Conservation (phyloP, 805 yeast genomes). For the Hanseniaspora lindneri region DNA sequence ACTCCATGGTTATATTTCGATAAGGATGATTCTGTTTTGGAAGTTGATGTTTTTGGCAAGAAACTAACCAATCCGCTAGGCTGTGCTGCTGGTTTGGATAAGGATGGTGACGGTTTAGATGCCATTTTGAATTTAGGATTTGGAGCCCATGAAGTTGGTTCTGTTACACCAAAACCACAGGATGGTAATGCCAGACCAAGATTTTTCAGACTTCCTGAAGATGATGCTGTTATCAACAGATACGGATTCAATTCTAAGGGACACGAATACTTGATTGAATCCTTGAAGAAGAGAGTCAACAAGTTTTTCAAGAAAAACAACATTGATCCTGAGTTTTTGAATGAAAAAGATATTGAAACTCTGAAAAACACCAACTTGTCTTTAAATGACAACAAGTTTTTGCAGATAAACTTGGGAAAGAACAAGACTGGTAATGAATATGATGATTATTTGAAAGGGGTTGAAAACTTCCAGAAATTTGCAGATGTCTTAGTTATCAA, state of each 20-base stretch:
- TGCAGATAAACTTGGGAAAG: conserved; percentile 83
- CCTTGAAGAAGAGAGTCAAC: conserved; percentile 53
- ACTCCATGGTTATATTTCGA: conserved; percentile 51
- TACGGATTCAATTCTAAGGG: conserved; percentile 93
- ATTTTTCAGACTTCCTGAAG: conserved; percentile 72
- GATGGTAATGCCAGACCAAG: conserved; percentile 92
- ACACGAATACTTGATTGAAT: conserved; percentile 57
- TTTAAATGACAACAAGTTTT: conserved; percentile 49
- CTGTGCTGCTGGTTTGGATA: conserved; percentile 91
- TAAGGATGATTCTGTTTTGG: conserved; percentile 39
- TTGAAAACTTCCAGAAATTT: conserved; percentile 60
- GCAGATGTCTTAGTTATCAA: conserved; percentile 87
- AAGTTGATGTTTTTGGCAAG: conserved; percentile 55
- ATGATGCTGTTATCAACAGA: conserved; percentile 84
- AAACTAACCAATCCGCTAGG: conserved; percentile 69
- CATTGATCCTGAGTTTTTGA: conserved; percentile 17
- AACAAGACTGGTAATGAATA: conserved; percentile 87
- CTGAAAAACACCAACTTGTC: conserved; percentile 31
- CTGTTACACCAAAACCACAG: conserved; percentile 85
- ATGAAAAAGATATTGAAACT: conserved; percentile 20
- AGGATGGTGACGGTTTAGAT: conserved; percentile 85
- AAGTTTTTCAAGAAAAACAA: conserved; percentile 27
- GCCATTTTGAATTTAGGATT: conserved; percentile 67
- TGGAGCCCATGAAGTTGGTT: conserved; percentile 83
- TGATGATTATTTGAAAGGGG: conserved; percentile 75